phyloP scores from a whole-genome alignment of 495 filamentous ascomycete genomes.

The Durotheca rogersii region DNA sequence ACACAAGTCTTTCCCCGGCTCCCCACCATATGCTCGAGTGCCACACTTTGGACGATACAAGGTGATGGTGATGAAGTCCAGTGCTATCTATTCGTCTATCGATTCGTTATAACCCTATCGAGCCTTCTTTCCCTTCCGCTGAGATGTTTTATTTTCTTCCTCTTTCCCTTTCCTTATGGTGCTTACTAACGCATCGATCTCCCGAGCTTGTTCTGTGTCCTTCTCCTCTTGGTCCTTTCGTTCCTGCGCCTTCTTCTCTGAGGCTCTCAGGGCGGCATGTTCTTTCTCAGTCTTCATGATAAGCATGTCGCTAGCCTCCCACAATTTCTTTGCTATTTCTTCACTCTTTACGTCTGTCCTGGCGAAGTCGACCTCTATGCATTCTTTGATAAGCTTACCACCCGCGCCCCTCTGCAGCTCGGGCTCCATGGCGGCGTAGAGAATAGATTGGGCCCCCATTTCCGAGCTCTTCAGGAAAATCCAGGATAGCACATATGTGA shows the following conservation, averaged over 20 bases:
- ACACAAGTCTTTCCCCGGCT: too few relatives aligned
- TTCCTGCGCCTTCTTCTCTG: slow-evolving; percentile 67
- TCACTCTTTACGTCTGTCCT: slow-evolving; percentile 78
- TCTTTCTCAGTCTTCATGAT: slow-evolving; percentile 83
- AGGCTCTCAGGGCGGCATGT: slow-evolving; percentile 63
- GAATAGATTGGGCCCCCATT: slow-evolving; percentile 81
- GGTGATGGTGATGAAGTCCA: neutral
- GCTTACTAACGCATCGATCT: slow-evolving; percentile 45
- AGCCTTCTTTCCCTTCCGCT: slow-evolving; percentile 42
- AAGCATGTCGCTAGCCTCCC: slow-evolving; percentile 83
- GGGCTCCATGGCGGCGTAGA: slow-evolving; percentile 82
- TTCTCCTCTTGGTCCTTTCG: slow-evolving; percentile 47
- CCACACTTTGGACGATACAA: too few relatives aligned
- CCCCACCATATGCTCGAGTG: too few relatives aligned
- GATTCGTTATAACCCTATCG: slow-evolving; percentile 9
- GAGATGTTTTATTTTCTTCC: slow-evolving; percentile 35
- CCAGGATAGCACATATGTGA: slow-evolving; percentile 81
- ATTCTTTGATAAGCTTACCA: slow-evolving; percentile 84
- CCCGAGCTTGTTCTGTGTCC: slow-evolving; percentile 46
- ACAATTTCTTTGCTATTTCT: slow-evolving; percentile 74
- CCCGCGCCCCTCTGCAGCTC: slow-evolving; percentile 60
- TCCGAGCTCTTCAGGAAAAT: slow-evolving; percentile 78
- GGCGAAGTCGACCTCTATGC: slow-evolving; percentile 67
- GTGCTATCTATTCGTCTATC: slow-evolving; percentile 1
- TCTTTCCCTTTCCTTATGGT: slow-evolving; percentile 45